Base-by-base conservation (phyloP, 2,329 filamentous ascomycete species). In the Hirsutella thompsonii region DNA sequence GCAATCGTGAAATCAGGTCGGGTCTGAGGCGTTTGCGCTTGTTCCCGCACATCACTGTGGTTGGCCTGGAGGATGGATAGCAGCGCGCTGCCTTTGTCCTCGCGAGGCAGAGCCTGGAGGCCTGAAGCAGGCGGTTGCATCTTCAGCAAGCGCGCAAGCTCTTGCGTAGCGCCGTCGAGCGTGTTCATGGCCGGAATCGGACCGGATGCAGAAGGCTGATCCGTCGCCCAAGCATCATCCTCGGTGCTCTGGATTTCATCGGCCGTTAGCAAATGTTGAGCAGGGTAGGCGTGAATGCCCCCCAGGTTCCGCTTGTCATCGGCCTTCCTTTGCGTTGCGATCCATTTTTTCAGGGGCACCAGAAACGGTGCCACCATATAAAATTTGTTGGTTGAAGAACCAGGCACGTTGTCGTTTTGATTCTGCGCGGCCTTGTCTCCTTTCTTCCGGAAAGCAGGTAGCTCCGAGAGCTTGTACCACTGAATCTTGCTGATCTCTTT, bases 301-400 rank as follows among this genome's bases (percentile, higher is more conserved):
- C 56, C 65, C 21, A 63, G n/a, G n/a, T 16, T 51, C 16, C 64
- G 66, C 50, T 67, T 66, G 8, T 68, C 66, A 50, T 85, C 83
- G n/a, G 73, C 69, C 62, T 81, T 88, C 66, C 77, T 82, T 62
- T 94, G 86, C 47, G 82, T 76, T n/a, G 78, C 68, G 37, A 96
- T 87, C 89, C 89, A 96, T 58, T 86, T 87, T 61, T 87, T 89
- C 38, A 98, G 63, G 5, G 79, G 83, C 1, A 79, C 79, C 41
- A 96, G 68, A 56, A 98, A 98, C 0, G 90, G 89, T 0, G 88
- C 88, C 16, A 98, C 92, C 86, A 96, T 95, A 63, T 95, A 98
- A 58, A 95, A 96, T 55, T 90, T 95, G 59, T 85, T 88, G 33
- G 79, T 79, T 50, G 82, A 85, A 3, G 70, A 62, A 13, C 66